Conservation (phyloP, 306 rosid species). For the Dryas octopetala region DNA sequence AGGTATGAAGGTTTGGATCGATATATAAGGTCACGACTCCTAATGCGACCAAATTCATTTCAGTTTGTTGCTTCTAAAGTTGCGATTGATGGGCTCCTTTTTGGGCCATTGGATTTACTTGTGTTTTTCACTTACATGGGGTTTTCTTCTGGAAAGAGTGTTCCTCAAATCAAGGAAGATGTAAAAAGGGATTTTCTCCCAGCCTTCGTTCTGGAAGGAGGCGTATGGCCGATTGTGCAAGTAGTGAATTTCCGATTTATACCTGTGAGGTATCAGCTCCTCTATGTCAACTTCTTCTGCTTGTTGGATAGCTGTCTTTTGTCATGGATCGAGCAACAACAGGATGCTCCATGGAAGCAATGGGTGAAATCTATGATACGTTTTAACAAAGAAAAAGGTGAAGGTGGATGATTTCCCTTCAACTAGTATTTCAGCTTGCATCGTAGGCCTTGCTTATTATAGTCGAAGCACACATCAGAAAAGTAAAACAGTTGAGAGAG, state of each 20-base stretch:
- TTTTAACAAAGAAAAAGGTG: conserved; percentile 34
- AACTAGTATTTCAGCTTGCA: conserved; percentile 9
- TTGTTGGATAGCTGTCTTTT: conserved; percentile 78
- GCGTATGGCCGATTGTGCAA: conserved; percentile 81
- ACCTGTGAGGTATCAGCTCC: conserved; percentile 88
- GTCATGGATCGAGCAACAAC: conserved; percentile 94
- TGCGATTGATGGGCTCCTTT: conserved; percentile 63
- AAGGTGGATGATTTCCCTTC: conserved; percentile 20
- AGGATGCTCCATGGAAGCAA: conserved; percentile 88
- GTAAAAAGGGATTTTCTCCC: conserved; percentile 87
- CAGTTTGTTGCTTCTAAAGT: conserved; percentile 83
- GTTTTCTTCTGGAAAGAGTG: conserved; percentile 64
- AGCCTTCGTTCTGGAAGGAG: conserved; percentile 72
- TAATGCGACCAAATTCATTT: conserved; percentile 61
- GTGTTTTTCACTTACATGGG: conserved; percentile 84
- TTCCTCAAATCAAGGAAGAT: conserved; percentile 75
- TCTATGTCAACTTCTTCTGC: conserved; percentile 87
- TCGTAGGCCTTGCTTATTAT: conserved; percentile 12
- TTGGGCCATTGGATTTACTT: conserved; percentile 77
- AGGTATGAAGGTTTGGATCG: conserved; percentile 91
- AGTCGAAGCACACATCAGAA: conserved; percentile 21
- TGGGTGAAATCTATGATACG: conserved; percentile 62
- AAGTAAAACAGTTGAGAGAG: conserved; percentile 24
- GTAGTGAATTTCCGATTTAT: conserved; percentile 71
- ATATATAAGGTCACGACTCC: conserved; percentile 48